A percentile compares a stretch with the other conserved stretches of the same genome.
Evolutionary conservation across 169 alveolate genomes (phyloP).

Genomic region (Cryptosporidium xiaoi): DNA sequence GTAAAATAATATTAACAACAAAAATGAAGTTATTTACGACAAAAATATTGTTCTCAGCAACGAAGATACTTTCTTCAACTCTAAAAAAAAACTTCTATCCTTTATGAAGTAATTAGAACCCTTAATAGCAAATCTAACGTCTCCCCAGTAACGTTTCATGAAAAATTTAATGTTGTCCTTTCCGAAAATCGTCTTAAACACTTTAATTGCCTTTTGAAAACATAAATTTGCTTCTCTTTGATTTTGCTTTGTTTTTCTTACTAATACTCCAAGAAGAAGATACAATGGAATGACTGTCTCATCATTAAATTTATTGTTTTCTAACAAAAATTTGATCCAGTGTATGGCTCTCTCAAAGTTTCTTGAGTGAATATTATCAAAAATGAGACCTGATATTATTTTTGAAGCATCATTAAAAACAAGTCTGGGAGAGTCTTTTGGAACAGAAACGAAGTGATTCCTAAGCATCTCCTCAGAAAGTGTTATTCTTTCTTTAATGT

Average conservation of each 20-base stretch:
- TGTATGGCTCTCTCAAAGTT: constrained; percentile 3
- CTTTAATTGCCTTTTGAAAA: constrained; percentile 12
- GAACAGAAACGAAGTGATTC: background rate
- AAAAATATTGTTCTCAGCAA: too few relatives aligned
- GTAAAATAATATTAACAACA: too few relatives aligned
- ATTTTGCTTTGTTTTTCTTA: background rate
- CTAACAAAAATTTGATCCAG: constrained; percentile 22
- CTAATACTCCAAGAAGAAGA: constrained; percentile 8
- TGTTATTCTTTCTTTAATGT: background rate
- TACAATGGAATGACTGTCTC: constrained; percentile 30
- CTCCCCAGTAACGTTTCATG: constrained; percentile 58
- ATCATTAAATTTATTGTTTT: background rate
- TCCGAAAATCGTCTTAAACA: constrained; percentile 23
- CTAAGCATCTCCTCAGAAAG: constrained; percentile 10
- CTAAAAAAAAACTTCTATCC: background rate
- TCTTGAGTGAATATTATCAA: constrained; percentile 1
- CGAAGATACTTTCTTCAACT: too few relatives aligned
- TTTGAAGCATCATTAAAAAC: constrained; percentile 43
- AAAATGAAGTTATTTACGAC: too few relatives aligned
- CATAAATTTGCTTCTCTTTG: background rate
- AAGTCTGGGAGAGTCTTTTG: background rate
- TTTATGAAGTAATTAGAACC: background rate
- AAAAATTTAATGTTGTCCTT: constrained; percentile 7
- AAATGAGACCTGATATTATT: constrained; percentile 4
- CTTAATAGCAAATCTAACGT: constrained; percentile 1